Evolutionary conservation across 225 moss, liverwort and hornwort genomes (phyloP).

Genomic region (Pleurozium schreberi): DNA sequence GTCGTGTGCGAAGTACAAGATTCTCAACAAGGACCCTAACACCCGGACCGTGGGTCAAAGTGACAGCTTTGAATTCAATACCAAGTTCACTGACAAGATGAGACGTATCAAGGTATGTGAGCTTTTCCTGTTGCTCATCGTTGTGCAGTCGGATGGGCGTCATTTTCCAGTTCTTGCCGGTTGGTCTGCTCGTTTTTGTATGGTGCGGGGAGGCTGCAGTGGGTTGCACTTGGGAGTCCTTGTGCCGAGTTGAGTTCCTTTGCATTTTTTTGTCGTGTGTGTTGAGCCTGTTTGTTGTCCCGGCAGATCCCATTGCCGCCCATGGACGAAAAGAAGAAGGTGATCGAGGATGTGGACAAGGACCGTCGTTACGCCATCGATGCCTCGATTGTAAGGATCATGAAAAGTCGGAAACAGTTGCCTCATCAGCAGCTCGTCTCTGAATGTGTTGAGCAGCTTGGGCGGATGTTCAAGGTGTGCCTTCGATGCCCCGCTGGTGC

Average conservation of each 20-base stretch:
- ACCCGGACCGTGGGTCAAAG: slow-evolving; percentile 50
- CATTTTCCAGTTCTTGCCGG: not conserved
- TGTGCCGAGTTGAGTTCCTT: not conserved
- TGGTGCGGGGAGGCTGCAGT: not conserved
- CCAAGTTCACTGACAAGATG: slow-evolving; percentile 98
- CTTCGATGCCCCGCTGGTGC: not conserved
- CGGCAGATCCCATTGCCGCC: slow-evolving; percentile 87
- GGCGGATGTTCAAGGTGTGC: slow-evolving; percentile 95
- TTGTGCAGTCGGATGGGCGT: not conserved
- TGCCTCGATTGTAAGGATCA: slow-evolving; percentile 96
- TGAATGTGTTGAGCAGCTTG: slow-evolving; percentile 98
- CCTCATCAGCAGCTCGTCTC: slow-evolving; percentile 86
- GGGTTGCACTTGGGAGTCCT: too few relatives aligned
- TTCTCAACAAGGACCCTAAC: slow-evolving; percentile 78
- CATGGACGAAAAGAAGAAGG: slow-evolving; percentile 99
- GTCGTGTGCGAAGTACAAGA: slow-evolving; percentile 96
- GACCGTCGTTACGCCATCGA: slow-evolving; percentile 98
- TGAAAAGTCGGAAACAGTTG: slow-evolving; percentile 91
- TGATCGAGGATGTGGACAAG: slow-evolving; percentile 98
- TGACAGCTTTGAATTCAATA: slow-evolving; percentile 86
- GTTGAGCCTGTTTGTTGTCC: not conserved
- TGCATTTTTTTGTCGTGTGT: not conserved
- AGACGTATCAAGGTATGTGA: slow-evolving; percentile 86
- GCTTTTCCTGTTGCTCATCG: not conserved
- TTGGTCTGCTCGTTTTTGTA: not conserved